Percentiles rank a stretch among this genome's conserved stretches.
phyloP scores from a whole-genome alignment of 495 filamentous ascomycete genomes.

The Arthonia radiata region DNA sequence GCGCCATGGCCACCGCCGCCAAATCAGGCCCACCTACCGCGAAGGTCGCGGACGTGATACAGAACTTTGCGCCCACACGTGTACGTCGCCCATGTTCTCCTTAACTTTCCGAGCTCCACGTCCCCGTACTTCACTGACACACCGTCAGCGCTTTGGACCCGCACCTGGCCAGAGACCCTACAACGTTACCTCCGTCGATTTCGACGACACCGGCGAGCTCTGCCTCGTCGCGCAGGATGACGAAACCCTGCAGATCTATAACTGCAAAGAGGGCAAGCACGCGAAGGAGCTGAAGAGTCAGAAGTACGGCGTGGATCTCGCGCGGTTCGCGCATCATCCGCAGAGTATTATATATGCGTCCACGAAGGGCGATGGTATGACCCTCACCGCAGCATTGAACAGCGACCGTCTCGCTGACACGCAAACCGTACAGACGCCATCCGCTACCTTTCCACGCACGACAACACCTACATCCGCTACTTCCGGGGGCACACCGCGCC shows the following conservation, averaged over 20 bases:
- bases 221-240: conserved; percentile 71
- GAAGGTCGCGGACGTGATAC: too few species aligned
- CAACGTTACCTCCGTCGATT: conserved; percentile 59
- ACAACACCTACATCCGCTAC: conserved; percentile 85
- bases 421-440: conserved; percentile 38
- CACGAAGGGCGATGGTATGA: conserved; percentile 65
- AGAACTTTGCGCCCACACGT: too few species aligned
- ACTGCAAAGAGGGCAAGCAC: conserved; percentile 65
- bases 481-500: conserved; percentile 66
- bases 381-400: background rate
- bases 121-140: too few species aligned
- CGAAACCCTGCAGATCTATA: conserved; percentile 86
- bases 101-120: too few species aligned
- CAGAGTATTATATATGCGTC: conserved; percentile 81
- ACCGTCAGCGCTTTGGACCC: too few species aligned
- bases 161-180: conserved; percentile 21
- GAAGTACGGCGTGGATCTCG: conserved; percentile 87
- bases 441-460: conserved; percentile 76
- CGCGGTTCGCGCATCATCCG: conserved; percentile 76
- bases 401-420: background rate
- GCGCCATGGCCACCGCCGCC: too few species aligned
- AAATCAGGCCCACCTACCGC: too few species aligned
- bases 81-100: too few species aligned
- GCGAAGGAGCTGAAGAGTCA: conserved; percentile 66
- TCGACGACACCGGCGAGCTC: conserved; percentile 80